These are phyloP conservation scores for Tremellales sp. DNA, from an alignment of 1,284 basidiomycete species.

Conservation along the genomic window DNA sequence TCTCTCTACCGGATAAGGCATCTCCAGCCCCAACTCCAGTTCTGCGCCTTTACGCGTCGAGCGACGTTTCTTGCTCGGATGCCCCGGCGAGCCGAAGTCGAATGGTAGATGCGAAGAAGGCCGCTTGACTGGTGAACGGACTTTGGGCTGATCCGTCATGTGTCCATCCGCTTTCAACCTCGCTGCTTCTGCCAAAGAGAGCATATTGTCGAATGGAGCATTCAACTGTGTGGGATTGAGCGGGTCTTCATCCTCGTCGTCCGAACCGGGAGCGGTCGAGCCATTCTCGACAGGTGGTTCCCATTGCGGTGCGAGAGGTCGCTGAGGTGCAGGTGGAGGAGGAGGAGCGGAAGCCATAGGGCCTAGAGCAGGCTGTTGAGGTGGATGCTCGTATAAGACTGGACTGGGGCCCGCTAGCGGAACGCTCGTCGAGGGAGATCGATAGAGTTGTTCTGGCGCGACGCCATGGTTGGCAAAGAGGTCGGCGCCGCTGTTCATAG, in stretches of 20 bases:
- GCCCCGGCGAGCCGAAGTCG: neutral
- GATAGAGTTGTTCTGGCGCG: neutral
- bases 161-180: conserved; percentile 36
- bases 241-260: conserved; percentile 35
- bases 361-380: neutral
- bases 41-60: conserved; percentile 7
- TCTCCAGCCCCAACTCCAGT: conserved; percentile 8
- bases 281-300: conserved; percentile 1
- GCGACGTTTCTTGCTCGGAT: conserved; percentile 4
- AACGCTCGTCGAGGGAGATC: neutral
- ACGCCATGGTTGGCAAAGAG: neutral
- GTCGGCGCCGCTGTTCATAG: too few species aligned
- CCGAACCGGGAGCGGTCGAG: conserved; percentile 9
- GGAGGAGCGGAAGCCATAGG: too few species aligned
- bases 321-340: neutral
- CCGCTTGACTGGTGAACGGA: conserved; percentile 1
- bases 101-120: conserved; percentile 1
- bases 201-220: conserved; percentile 43
- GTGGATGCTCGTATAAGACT: neutral
- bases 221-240: conserved; percentile 23
- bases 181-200: conserved; percentile 45
- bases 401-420: neutral
- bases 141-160: conserved; percentile 9
- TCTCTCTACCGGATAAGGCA: conserved; percentile 21
- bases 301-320: neutral